Percentiles rank a stretch among this genome's conserved stretches.
Conservation (phyloP, 805 yeast genomes). For the Candida yuanshanica region DNA sequence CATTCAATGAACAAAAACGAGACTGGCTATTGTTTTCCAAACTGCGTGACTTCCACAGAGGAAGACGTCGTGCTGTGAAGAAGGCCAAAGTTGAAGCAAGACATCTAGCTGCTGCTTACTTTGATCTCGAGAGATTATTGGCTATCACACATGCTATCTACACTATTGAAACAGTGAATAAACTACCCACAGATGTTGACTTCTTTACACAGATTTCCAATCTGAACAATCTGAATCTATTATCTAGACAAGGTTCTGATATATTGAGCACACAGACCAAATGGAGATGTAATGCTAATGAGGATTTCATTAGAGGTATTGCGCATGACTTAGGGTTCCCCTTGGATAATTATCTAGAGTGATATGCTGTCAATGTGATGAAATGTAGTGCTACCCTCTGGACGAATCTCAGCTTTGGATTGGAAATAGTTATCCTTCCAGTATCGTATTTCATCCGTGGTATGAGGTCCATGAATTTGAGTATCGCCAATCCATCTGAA, state of each 20-base stretch:
- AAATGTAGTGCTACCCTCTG: not conserved
- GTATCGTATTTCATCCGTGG: conserved; percentile 39
- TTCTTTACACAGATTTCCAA: conserved; percentile 30
- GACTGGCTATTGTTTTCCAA: conserved; percentile 70
- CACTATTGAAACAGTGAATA: conserved; percentile 33
- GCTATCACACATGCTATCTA: conserved; percentile 76
- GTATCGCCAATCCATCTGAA: conserved; percentile 41
- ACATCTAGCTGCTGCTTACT: conserved; percentile 63
- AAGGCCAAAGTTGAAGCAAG: conserved; percentile 47
- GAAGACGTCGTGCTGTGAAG: conserved; percentile 33
- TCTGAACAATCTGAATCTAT: conserved; percentile 28
- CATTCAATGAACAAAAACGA: conserved; percentile 62
- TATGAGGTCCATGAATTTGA: conserved; percentile 46
- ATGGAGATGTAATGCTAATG: conserved; percentile 75
- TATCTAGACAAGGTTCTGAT: conserved; percentile 37
- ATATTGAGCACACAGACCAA: conserved; percentile 60
- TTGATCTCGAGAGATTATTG: conserved; percentile 71
- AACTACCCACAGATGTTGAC: conserved; percentile 27
- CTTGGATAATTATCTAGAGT: conserved; percentile 50
- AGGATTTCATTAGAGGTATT: conserved; percentile 55
- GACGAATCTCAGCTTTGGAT: conserved; percentile 36
- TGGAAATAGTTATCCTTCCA: conserved; percentile 48
- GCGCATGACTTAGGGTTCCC: conserved; percentile 64
- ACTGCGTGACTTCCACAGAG: conserved; percentile 40
- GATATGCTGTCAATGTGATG: conserved; percentile 20